Base-by-base conservation (phyloP, 768 basidiomycete species). In the Tephrocybe rancida region DNA sequence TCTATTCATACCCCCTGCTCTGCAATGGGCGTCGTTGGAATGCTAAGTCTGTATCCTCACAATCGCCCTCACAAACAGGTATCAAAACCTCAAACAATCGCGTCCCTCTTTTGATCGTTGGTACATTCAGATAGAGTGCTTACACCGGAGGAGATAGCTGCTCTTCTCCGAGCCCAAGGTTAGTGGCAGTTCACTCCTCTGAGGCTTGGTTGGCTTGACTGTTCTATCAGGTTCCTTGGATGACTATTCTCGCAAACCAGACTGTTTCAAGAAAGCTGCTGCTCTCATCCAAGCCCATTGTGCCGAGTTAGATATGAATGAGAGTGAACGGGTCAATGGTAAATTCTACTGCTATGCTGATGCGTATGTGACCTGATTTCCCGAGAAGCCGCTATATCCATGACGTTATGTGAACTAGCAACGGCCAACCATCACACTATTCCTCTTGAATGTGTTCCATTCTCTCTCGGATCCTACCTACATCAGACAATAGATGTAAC, bases 331-430 rank as follows among this genome's bases (percentile, higher is more conserved):
- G 48, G 75, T 89, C n/a, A 73, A 75, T 63, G 85, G 87, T 87
- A 42, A 64, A 35, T 25, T 35, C 5, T 19, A 26, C 11, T 18
- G 21, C 44, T 11, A 16, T 14, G 6, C 13, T 37, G 22, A 11
- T 18, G 22, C 26, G 26, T 45, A 2, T n/a, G 24, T 3, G 34
- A 14, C 21, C 27, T 47, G 16, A 42, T 30, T 19, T n/a, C 44
- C 29, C 49, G 3, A 34, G 19, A 50, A 90, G 89, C 82, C 61
- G 86, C 89, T 1, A 88, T 90, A 44, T 78, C 81, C 5, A 85
- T 91, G 84, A 91, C 89, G 2, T 72, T 91, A 35, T 91, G 89
- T 65, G 89, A 91, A 68, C 70, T 90, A n/a, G 81, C 83, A 18
- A 91, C 88, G 1, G 89, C 87, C 18, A 79, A 79, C 48, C 83